Base-by-base conservation (phyloP, 2,329 filamentous ascomycete species). In the Pseudovirgaria hyperparasitica region DNA sequence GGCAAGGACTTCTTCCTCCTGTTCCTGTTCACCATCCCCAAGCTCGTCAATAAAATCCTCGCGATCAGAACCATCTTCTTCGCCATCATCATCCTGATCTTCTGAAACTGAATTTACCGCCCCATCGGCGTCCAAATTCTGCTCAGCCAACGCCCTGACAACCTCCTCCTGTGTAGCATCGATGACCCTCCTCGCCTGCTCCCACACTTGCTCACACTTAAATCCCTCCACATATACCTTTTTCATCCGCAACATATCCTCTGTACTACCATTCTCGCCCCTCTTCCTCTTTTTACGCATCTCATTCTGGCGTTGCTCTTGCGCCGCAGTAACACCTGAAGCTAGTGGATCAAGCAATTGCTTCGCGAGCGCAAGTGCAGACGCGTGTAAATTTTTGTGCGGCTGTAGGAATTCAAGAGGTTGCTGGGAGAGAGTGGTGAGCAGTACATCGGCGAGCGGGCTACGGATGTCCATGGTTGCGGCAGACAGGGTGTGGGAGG, bases 221-320 rank as follows among this genome's bases (percentile, higher is more conserved):
- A 96, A 93, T 0, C 87, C 90, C 31, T 92, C 74, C 5, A 84
- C 63, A 49, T 94, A 81, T 10, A 98, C 62, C 53, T 81, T 85
- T 42, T 80, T 76, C 43, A 93, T 62, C 43, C 84, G 84, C 36
- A 94, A 48, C 17, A 55, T 55, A 27, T 65, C 57, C 4, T 51
- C 54, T 15, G 55, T 47, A 20, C 67, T 58, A 18, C 46, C 52
- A n/a, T n/a, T n/a, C 23, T 66, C 63, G 6, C 63, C 65, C 39
- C 81, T 66, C 63, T 90, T 92, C 36, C 81, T 66, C 62, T 92
- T 92, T 53, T 70, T 76, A 40, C 73, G 75, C 36, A 63, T 60
- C 37, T 79, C 70, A 38, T 76, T 76, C 38, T 80, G 60, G 30
- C 76, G 68, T 43, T 68, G 60, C 33, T 71, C 64, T 51, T 93